Base-by-base conservation (phyloP, 495 filamentous ascomycete genomes). In the Hyaloscypha variabilis region DNA sequence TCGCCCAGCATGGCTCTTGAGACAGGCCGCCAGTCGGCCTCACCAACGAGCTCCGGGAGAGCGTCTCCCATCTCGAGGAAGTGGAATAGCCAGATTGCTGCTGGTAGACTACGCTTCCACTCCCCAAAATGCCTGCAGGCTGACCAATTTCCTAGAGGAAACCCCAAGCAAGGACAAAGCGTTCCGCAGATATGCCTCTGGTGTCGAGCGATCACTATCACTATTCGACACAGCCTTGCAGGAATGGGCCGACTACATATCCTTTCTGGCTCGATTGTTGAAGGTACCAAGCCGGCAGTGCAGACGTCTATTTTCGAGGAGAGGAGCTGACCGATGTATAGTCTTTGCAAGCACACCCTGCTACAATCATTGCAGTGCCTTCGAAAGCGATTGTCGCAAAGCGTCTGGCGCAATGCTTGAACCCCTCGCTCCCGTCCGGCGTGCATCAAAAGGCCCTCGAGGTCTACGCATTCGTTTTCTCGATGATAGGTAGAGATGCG, bases 231-330 rank as follows among this genome's bases (percentile, higher is more conserved):
- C 90, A 24, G 87, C 92, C 56, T 81, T 97, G 67, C 92, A 97
- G 77, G 95, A 98, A 86, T 99, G 95, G 95, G 94, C 96, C 36
- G 95, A 99, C 75, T 99, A 99, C 73, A 98, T 99, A 73, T 96
- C 94, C 11, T 98, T 98, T 74, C 82, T 99, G 34, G 93, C 89
- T 71, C 88, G 95, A 36, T 81, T 99, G 26, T 79, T 97, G 60
- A 99, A 97, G 87, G 94, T 94, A 70, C 66, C 75, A 53, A 17
- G 23, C 24, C 21, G 34, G 8, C 14, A 4, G 46, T 26, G 29
- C 13, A 34, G 4, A 6, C 19, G 31, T 13, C 29, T 57, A 13
- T 57, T 6, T 39, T 21, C 21, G 17, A 59, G 34, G 25, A 30
- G 21, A 46, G 57, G 52, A 30, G 52, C 58, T 57, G 42, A 62